Base-by-base conservation (phyloP, 129 eudicot genomes). In the Artemisia tridentata region DNA sequence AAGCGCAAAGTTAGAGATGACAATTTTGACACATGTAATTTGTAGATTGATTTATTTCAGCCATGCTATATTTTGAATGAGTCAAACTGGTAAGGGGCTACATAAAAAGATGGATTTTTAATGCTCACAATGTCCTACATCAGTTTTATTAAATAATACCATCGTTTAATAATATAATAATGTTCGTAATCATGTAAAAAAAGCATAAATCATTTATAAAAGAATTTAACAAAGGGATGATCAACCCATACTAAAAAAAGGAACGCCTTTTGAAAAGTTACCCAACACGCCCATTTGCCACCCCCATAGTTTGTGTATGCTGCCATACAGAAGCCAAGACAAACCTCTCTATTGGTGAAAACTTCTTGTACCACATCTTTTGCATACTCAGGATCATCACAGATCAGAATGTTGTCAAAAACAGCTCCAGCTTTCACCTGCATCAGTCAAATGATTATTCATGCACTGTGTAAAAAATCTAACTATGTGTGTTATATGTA, bases 361-460 rank as follows among this genome's bases (percentile, higher is more conserved):
- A 95, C 76, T 81, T 95, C 99, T 64, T 84, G 74, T 43, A 90
- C 82, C 9, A 90, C 93, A 52, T 83, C 60, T 77, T 90, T 95
- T 58, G 99, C 99, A 69, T 95, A 95, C 47, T 86, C 96, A 2
- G 95, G 99, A 65, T 95, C 97, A 65, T 95, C 97, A 78, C 88
- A 82, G 3, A 95, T 84, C 76, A 95, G 79, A 56, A 95, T 71
- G 76, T 95, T 95, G 86, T 95, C 99, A 62, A 25, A 95, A 31
- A 95, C 91, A 2, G 99, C 82, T 53, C 99, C 99, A 25, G 93
- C 99, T 79, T 95, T 95, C 34, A 95, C 99, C 99, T 95, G 84
- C 67, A 80, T 50, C 11, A 57, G 67, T 29, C 45, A 59, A 20
- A 45, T 11, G 19, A 38, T 61, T 14, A 5, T 49, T 51, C 10